Conservation (phyloP, 108 stramenopile genomes). For the Fistulifera solaris region DNA sequence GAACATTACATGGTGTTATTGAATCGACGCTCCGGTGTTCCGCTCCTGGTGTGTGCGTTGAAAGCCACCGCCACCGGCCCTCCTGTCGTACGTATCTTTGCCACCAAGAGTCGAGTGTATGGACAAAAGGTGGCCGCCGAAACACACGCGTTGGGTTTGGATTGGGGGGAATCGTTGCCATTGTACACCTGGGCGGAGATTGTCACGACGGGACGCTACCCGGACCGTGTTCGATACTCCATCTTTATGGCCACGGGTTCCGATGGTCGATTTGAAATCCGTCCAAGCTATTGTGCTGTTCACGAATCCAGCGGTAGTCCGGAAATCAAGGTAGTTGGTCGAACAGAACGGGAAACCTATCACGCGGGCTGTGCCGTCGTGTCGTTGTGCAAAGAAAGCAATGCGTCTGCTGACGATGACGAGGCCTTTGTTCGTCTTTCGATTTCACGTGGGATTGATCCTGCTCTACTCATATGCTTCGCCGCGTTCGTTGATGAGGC, state of each 20-base stretch:
- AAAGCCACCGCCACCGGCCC: constrained; percentile 5
- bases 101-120: constrained; percentile 17
- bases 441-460: constrained; percentile 21
- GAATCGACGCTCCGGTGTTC: constrained; percentile 19
- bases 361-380: constrained; percentile 19
- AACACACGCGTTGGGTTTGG: constrained; percentile 16
- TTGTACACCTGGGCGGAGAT: constrained; percentile 22
- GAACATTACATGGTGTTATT: constrained; percentile 19
- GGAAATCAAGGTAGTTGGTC: constrained; percentile 15
- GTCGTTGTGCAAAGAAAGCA: constrained; percentile 1
- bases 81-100: constrained; percentile 25
- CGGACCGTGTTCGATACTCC: constrained; percentile 9
- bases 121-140: constrained; percentile 13
- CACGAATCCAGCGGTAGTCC: constrained; percentile 6
- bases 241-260: constrained; percentile 19
- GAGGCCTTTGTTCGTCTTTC: constrained; percentile 10
- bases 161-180: constrained; percentile 12
- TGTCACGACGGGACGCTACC: constrained; percentile 12
- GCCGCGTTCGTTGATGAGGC: constrained; percentile 23
- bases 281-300: constrained; percentile 16
- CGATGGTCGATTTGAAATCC: constrained; percentile 15
- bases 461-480: constrained; percentile 22
- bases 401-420: not conserved
- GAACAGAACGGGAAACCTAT: constrained; percentile 11
- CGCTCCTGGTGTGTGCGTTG: constrained; percentile 18